Evolutionary conservation across 257 asterid genomes (phyloP), one percentile per base, ranked within the genome.

Genomic region (Fraxinus pennsylvanica): DNA sequence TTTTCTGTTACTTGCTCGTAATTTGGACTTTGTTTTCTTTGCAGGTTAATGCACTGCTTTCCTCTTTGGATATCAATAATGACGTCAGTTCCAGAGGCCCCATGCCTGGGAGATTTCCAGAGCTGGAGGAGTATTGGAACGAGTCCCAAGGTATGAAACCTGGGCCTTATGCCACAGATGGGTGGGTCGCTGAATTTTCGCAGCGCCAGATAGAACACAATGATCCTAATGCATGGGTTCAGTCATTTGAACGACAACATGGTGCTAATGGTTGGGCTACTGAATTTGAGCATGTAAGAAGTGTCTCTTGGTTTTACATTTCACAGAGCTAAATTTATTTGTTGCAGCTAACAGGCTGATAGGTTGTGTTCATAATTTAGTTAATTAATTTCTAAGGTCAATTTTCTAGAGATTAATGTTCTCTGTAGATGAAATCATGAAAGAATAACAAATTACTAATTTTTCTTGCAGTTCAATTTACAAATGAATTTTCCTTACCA

Each of bases 241-340:
- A 85, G 82, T 91, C 98, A 85, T 93, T 93, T 87, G 97, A 93
- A 85, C 91, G 86, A 76, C 92, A 96, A 74, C 97, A 93, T 81
- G 94, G 97, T 75, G 87, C 94, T 61, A 96, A 87, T 82, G 96
- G 96, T 35, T 96, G 99, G 98, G 98, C 95, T 74, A 91, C 98
- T 84, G 99, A 96, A 84, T 96, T 91, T 89, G 97, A 93, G 81
- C 95, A 85, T 82, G 99, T 93, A 88, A 91, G 97, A 82, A 74
- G 41, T 38, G 63, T 78, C 17, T 71, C 74, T 76, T 79, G 54
- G 50, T 75, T 73, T 66, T 36, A 45, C 6, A 41, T 47, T 76
- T 82, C 67, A 38, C 75, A n/a, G 52, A 57, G 33, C n/a, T 71
- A 41, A 66, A 57, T 19, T 79, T 81, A 59, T 83, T 36, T 73